Evolutionary conservation across 805 yeast genomes (phyloP).

Genomic region (Saccharomycopsis sp.): DNA sequence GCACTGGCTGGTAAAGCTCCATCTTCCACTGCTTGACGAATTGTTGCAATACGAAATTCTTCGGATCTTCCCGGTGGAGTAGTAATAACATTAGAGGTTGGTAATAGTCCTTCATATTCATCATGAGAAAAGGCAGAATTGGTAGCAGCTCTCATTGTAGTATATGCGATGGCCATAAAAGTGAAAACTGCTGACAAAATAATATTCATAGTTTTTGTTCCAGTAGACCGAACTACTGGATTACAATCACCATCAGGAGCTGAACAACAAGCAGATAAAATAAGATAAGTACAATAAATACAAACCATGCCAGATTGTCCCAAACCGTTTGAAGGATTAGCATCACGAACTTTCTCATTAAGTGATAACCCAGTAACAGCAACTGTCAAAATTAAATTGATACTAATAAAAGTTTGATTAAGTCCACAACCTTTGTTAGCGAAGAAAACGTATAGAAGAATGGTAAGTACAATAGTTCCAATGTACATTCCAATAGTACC

Average conservation of each 20-base stretch:
- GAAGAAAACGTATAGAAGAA: constrained; percentile 74
- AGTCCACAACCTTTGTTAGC: constrained; percentile 73
- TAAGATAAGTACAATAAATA: constrained; percentile 82
- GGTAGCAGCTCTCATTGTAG: constrained; percentile 95
- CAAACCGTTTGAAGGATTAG: constrained; percentile 89
- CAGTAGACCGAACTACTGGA: constrained; percentile 80
- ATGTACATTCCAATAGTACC: constrained; percentile 84
- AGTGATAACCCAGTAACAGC: constrained; percentile 63
- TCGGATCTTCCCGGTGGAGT: constrained; percentile 47
- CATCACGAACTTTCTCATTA: constrained; percentile 77
- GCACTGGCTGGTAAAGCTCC: constrained; percentile 95
- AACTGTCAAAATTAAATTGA: constrained; percentile 59
- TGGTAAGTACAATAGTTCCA: constrained; percentile 60
- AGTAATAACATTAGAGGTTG: constrained; percentile 29
- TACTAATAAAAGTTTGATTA: constrained; percentile 79
- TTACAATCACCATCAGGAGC: constrained; percentile 97
- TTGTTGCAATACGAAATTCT: constrained; percentile 78
- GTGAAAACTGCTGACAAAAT: constrained; percentile 90
- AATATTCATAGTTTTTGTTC: constrained; percentile 83
- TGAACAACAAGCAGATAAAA: constrained; percentile 86
- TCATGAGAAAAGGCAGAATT: constrained; percentile 51
- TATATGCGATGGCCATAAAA: constrained; percentile 89
- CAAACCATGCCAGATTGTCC: constrained; percentile 97
- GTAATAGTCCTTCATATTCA: constrained; percentile 28
- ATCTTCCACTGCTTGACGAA: constrained; percentile 90